Evolutionary conservation across 2,329 filamentous ascomycete genomes (phyloP), one percentile per base, ranked within the genome.

Genomic region (Monilinia laxa): DNA sequence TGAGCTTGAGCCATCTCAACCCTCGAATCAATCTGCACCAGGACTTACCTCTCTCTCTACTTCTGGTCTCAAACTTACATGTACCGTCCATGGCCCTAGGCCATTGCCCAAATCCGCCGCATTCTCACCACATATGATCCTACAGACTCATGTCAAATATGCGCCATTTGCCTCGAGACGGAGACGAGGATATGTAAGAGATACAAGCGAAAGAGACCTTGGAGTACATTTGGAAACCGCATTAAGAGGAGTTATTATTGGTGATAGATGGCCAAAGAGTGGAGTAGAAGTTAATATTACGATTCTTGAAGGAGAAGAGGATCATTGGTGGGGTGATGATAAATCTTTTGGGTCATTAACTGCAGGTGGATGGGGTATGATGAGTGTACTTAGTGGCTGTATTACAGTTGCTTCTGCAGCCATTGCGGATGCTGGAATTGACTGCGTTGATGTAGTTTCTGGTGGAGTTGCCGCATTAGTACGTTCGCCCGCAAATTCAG

Each of bases 231-330:
- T 99, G 3, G 93, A 98, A 78, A 94, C 92, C 20, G 93, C 95
- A 35, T 82, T 99, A 62, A 86, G 93, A 45, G 94, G 94, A 0
- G 91, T 92, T 10, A 88, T 98, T 62, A 94, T 98, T 75, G 93
- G 92, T 18, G 93, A 97, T 76, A 84, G 94, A 67, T 99, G 94
- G 92, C 95, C 95, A n/a, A 99, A 99, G 82, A 97, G 92, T 77
- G 93, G 92, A 55, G 89, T 97, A n/a, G 95, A 99, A 76, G 89
- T 99, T 52, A 89, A 97, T 23, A 87, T 99, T 59, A 97, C 93
- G 0, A 88, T 99, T 59, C 82, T 99, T 23, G 95, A 99, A 79
- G 94, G 92, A 3, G 95, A 98, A 75, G 92, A 97, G 76, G 90
- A 94, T 73, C 81, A 82, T 47, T 87, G 85, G 83, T 87, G 85